Evolutionary conservation across 2,329 filamentous ascomycete species (phyloP).

Genomic region (Fusarium foetens): DNA sequence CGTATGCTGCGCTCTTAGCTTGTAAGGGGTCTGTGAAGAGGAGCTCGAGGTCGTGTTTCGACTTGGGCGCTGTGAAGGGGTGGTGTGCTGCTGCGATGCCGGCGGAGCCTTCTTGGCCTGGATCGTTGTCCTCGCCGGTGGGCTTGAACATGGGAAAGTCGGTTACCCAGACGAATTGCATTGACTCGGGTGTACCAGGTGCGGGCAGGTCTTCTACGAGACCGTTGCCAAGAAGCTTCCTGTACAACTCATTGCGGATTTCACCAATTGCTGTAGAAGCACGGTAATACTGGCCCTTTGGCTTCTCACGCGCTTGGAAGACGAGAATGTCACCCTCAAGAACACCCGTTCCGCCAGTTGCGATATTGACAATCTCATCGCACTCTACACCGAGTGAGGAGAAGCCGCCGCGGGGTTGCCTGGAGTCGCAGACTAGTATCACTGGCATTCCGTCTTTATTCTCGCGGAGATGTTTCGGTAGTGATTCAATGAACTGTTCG

Average conservation of each 20-base stretch:
- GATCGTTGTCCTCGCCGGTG: conserved; percentile 64
- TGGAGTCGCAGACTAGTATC: conserved; percentile 78
- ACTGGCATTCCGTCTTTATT: conserved; percentile 84
- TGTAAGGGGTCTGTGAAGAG: conserved; percentile 77
- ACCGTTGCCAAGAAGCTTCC: conserved; percentile 57
- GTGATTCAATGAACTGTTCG: conserved; percentile 74
- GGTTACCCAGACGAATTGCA: conserved; percentile 85
- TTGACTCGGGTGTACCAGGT: conserved; percentile 43
- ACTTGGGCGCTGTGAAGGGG: conserved; percentile 90
- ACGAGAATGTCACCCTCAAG: conserved; percentile 78
- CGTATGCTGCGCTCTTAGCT: conserved; percentile 89
- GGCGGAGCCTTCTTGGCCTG: conserved; percentile 82
- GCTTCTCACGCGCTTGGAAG: conserved; percentile 78
- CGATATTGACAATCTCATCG: conserved; percentile 63
- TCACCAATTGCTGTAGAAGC: conserved; percentile 79
- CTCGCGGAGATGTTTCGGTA: conserved; percentile 67
- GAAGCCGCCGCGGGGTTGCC: conserved; percentile 79
- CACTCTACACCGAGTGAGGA: conserved; percentile 75
- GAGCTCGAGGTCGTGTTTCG: conserved; percentile 75
- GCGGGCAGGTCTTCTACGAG: not conserved
- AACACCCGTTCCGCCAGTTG: conserved; percentile 56
- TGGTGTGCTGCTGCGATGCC: conserved; percentile 92
- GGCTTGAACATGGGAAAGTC: conserved; percentile 95
- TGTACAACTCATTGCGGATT: conserved; percentile 76
- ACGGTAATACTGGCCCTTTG: conserved; percentile 61